Evolutionary conservation across 208 protist genomes (phyloP).

Genomic region (Willaertia magna): DNA sequence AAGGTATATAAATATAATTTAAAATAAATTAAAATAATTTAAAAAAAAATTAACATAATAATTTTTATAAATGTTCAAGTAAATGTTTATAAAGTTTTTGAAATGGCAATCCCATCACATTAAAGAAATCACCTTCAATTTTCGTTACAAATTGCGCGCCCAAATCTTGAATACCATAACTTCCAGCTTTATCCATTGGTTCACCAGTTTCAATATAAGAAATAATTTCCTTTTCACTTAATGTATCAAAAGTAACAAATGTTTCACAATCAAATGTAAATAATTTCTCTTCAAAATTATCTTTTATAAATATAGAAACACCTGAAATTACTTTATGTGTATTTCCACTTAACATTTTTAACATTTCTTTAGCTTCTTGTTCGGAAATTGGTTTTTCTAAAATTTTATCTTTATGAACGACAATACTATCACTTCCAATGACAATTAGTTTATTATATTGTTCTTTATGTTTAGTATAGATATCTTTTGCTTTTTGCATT

Average conservation of each 20-base stretch:
- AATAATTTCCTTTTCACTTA: neutral
- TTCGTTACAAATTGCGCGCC: neutral
- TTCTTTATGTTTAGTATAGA: neutral
- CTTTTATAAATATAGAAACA: neutral
- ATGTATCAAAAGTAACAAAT: conserved; percentile 12
- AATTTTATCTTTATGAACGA: neutral
- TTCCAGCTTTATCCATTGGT: conserved; percentile 17
- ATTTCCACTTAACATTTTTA: conserved; percentile 7
- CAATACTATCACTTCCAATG: conserved; percentile 3
- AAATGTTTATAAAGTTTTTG: too few species aligned
- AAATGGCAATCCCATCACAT: conserved; percentile 16
- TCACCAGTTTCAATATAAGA: conserved; percentile 13
- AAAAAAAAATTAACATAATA: too few species aligned
- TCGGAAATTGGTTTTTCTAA: conserved; percentile 10
- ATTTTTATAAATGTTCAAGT: too few species aligned
- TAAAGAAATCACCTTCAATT: conserved; percentile 15
- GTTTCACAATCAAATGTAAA: neutral
- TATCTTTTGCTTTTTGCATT: neutral
- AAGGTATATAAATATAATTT: too few species aligned
- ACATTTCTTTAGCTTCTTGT: neutral
- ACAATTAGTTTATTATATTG: neutral
- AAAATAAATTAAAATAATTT: too few species aligned
- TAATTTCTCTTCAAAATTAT: neutral
- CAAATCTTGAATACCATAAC: conserved; percentile 17
- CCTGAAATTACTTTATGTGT: conserved; percentile 10